These are phyloP conservation scores for Metschnikowia arizonensis DNA, from an alignment of 805 yeast species.

Conservation along the genomic window DNA sequence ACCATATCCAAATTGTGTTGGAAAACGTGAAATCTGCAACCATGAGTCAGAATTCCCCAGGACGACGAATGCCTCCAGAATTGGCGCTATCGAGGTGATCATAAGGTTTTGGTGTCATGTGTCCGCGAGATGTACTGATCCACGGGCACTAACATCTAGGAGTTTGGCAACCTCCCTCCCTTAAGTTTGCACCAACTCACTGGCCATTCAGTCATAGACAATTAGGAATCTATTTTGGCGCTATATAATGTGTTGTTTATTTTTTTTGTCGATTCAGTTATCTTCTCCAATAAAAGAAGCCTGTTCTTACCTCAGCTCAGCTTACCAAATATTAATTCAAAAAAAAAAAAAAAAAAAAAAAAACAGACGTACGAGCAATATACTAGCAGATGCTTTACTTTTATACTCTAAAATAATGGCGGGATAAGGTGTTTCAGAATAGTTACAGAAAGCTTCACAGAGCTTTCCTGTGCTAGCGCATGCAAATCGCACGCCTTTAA, in stretches of 20 bases:
- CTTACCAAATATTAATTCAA: too few relatives aligned
- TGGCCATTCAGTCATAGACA: neutral
- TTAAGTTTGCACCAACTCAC: neutral
- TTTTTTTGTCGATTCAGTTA: too few relatives aligned
- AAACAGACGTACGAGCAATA: too few relatives aligned
- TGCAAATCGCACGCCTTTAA: neutral
- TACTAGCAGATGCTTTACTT: too few relatives aligned
- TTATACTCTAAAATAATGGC: neutral
- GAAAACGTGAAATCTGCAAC: conserved; percentile 9
- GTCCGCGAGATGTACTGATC: conserved; percentile 1
- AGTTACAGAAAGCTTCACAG: neutral
- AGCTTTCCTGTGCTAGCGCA: neutral
- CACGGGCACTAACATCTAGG: neutral
- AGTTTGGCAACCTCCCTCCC: neutral
- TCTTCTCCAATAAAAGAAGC: too few relatives aligned
- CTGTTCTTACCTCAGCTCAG: too few relatives aligned
- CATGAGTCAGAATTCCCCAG: conserved; percentile 15
- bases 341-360: too few relatives aligned
- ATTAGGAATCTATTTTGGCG: neutral
- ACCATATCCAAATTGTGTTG: neutral
- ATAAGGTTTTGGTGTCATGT: neutral
- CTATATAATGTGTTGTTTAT: too few relatives aligned
- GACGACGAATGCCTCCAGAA: conserved; percentile 13
- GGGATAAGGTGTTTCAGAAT: neutral
- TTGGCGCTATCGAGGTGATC: conserved; percentile 14